Conservation (phyloP, 2,329 filamentous ascomycete species). For the Reticulascus tulasneorum region DNA sequence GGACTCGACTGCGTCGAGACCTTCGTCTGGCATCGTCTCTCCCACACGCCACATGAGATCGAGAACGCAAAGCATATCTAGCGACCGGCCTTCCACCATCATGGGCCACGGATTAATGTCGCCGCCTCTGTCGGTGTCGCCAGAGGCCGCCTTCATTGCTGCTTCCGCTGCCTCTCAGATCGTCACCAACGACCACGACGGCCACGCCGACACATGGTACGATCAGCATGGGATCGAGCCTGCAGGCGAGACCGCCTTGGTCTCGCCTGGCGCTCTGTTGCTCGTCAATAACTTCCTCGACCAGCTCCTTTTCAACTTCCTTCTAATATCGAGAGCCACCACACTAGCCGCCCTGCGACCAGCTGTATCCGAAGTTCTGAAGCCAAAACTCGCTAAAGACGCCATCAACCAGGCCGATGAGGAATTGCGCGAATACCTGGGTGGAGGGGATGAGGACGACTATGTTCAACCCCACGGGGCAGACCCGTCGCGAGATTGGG, state of each 20-base stretch:
- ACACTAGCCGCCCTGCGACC: slow-evolving; percentile 70
- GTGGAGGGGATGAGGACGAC: slow-evolving; percentile 73
- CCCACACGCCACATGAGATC: slow-evolving; percentile 34
- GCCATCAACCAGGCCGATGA: slow-evolving; percentile 80
- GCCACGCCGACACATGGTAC: slow-evolving; percentile 64
- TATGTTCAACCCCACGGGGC: slow-evolving; percentile 51
- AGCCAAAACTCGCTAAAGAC: slow-evolving; percentile 81
- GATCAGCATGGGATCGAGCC: slow-evolving; percentile 65
- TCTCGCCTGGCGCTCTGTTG: slow-evolving; percentile 68
- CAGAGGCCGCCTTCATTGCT: slow-evolving; percentile 83
- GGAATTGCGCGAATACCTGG: slow-evolving; percentile 83
- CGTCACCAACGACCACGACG: slow-evolving; percentile 82
- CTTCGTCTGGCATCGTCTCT: slow-evolving; percentile 28
- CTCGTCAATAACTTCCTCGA: slow-evolving; percentile 92
- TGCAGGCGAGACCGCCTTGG: slow-evolving; percentile 64
- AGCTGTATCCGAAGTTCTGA: slow-evolving; percentile 81
- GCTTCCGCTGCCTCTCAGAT: slow-evolving; percentile 85
- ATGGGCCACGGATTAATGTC: slow-evolving; percentile 56
- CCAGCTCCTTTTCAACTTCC: slow-evolving; percentile 85
- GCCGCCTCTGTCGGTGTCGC: slow-evolving; percentile 66
- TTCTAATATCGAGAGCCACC: slow-evolving; percentile 76
- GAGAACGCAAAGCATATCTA: slow-evolving; percentile 63
- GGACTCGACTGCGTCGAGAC: slow-evolving; percentile 23
- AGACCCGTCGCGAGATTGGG: slow-evolving; percentile 62
- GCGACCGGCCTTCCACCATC: slow-evolving; percentile 63